Conservation (phyloP, 805 yeast species). For the Phaffomyces opuntiae region DNA sequence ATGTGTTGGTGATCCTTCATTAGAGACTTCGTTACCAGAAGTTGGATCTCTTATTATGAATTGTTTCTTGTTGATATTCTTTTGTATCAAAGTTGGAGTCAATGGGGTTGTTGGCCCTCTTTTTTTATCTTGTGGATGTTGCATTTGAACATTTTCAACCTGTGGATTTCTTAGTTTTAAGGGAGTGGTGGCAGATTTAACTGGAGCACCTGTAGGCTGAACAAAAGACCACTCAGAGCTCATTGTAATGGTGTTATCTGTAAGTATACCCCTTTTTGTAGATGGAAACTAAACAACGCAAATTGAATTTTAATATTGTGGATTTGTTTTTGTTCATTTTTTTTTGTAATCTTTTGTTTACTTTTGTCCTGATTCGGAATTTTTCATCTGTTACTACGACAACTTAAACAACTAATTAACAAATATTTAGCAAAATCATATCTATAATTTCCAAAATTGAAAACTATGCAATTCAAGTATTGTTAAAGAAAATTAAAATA, state of each 20-base stretch:
- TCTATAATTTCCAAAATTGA: too few relatives aligned
- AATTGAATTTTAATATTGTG: too few relatives aligned
- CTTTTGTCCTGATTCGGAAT: too few relatives aligned
- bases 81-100: slow-evolving; percentile 21
- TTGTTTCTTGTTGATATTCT: slow-evolving; percentile 18
- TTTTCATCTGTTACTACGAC: too few relatives aligned
- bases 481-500: too few relatives aligned
- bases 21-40: slow-evolving; percentile 1
- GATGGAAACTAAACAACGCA: too few relatives aligned
- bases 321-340: too few relatives aligned
- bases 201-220: slow-evolving; percentile 6
- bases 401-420: too few relatives aligned
- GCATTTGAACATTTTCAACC: slow-evolving; percentile 11
- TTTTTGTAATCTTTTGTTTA: too few relatives aligned
- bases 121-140: slow-evolving; percentile 11
- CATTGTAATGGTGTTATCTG: neutral
- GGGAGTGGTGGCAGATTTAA: slow-evolving; percentile 14
- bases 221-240: slow-evolving; percentile 9
- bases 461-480: too few relatives aligned
- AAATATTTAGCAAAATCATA: too few relatives aligned
- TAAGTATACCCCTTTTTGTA: too few relatives aligned
- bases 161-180: slow-evolving; percentile 12
- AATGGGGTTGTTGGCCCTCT: slow-evolving; percentile 24
- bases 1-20: slow-evolving; percentile 17
- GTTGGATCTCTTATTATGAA: neutral